Evolutionary conservation across 2,329 filamentous ascomycete genomes (phyloP), one percentile per base, ranked within the genome.

Genomic region (Pseudogymnoascus sp.): DNA sequence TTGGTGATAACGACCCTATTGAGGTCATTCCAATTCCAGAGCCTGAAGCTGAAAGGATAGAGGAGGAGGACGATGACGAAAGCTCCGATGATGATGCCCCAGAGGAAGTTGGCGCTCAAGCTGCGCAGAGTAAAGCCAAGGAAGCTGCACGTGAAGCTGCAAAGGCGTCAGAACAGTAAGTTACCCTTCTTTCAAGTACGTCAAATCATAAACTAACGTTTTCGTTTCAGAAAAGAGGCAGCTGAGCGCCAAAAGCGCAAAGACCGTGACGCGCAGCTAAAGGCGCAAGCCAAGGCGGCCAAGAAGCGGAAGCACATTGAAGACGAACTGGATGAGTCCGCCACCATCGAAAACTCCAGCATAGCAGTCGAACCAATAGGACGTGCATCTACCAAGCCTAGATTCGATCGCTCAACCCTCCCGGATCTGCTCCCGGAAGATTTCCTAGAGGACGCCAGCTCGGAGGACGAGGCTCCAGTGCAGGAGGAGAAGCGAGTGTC

Each of bases 41-140:
- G 3, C 59, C 37, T 3, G 62, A 67, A 35, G 13, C 16, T 21
- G 56, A 62, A 16, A 19, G 29, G 6, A 38, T 62, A 24, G 21
- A 50, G 3, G 61, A 62, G 29, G 33, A 13, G 1, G 42, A 42
- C 14, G 38, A 66, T 2, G 11, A 19, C 5, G 11, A 16, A n/a
- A 61, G 64, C 11, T 63, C 60, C 53, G 71, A 72, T 24, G 69
- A 73, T 60, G 71, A 72, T 64, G 70, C 70, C 10, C 71, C 71
- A 42, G 70, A 73, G 61, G 70, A 67, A 21, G 66, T 72, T 42
- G 68, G 65, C 13, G 66, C 63, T 7, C 62, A 71, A 59, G 67
- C 69, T 29, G 70, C 71, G 31, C 63, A 64, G 13, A 56, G 70
- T 24, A 63, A 60, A 24, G 63, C 66, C 19, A 67, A 66, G 37